A percentile compares a stretch with the other conserved stretches of the same genome.
Evolutionary conservation across 2,329 filamentous ascomycete species (phyloP).

Genomic region (Ceratocystis smalleyi): DNA sequence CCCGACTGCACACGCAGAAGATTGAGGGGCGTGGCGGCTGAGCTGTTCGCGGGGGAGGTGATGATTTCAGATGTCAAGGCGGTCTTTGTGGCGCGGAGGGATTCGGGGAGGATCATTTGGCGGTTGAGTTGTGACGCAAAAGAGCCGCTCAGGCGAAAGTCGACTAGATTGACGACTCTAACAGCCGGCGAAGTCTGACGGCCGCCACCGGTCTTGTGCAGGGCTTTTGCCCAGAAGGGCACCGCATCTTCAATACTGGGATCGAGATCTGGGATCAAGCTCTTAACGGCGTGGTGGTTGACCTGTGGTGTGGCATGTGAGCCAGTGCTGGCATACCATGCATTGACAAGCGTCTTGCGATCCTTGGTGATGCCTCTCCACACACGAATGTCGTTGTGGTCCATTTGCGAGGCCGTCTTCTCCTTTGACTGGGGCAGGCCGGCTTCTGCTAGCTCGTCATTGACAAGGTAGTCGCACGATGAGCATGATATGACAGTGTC

Average conservation of each 20-base stretch:
- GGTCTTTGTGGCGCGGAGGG: background rate
- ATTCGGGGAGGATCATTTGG: background rate
- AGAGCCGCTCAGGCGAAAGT: slow-evolving; percentile 19
- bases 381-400: slow-evolving; percentile 20
- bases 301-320: slow-evolving; percentile 23
- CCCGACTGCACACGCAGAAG: slow-evolving; percentile 50
- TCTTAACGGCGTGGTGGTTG: slow-evolving; percentile 47
- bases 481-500: slow-evolving; percentile 67
- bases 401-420: background rate
- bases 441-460: slow-evolving; percentile 65
- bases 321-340: slow-evolving; percentile 41
- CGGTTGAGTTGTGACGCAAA: slow-evolving; percentile 1
- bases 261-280: slow-evolving; percentile 51
- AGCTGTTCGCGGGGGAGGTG: background rate
- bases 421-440: slow-evolving; percentile 14
- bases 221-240: slow-evolving; percentile 35
- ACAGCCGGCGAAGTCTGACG: background rate
- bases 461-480: slow-evolving; percentile 60
- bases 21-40: slow-evolving; percentile 30
- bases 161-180: slow-evolving; percentile 25
- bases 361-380: slow-evolving; percentile 56
- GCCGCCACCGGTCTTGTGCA: slow-evolving; percentile 17
- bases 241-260: slow-evolving; percentile 47
- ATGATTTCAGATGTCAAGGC: background rate
- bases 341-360: slow-evolving; percentile 50